Evolutionary conservation across 139 green algal species (phyloP).

Genomic region (Prasinococcaceae sp.): DNA sequence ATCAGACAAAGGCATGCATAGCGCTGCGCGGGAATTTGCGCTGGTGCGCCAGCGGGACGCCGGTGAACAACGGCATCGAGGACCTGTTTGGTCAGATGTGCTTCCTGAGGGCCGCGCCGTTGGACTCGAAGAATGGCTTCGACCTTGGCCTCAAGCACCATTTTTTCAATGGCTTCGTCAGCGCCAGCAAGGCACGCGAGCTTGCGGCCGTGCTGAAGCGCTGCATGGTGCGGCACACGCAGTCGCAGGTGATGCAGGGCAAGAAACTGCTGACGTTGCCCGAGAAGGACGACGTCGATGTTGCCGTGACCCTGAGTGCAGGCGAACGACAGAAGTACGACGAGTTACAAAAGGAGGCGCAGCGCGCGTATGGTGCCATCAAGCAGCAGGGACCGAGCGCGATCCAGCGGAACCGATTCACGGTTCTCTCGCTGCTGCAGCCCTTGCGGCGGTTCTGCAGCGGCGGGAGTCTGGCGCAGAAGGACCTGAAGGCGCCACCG

Average conservation of each 20-base stretch:
- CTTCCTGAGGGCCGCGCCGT: neutral
- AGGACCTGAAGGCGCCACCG: neutral
- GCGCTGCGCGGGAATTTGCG: no score
- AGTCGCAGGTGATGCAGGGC: constrained; percentile 38
- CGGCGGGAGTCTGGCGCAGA: constrained; percentile 10
- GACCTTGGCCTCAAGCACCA: no score
- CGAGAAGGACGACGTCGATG: constrained; percentile 35
- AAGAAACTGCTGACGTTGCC: constrained; percentile 43
- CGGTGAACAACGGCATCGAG: no score
- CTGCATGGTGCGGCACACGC: constrained; percentile 50
- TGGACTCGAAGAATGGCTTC: neutral
- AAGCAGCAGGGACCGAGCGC: neutral
- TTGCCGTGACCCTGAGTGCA: constrained; percentile 16
- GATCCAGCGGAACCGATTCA: constrained; percentile 38
- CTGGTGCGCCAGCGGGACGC: no score
- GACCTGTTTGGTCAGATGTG: no score
- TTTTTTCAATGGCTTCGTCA: no score
- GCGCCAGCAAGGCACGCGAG: no score
- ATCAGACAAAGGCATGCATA: neutral
- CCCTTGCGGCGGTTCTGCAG: constrained; percentile 53
- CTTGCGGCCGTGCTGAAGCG: no score
- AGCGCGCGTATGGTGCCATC: neutral
- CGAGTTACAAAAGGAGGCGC: constrained; percentile 1
- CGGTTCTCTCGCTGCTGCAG: constrained; percentile 50
- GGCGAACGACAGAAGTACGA: constrained; percentile 2